Evolutionary conservation across 2,329 filamentous ascomycete species (phyloP), one percentile per base, ranked within the genome.

Genomic region (Aspergillus niger): DNA sequence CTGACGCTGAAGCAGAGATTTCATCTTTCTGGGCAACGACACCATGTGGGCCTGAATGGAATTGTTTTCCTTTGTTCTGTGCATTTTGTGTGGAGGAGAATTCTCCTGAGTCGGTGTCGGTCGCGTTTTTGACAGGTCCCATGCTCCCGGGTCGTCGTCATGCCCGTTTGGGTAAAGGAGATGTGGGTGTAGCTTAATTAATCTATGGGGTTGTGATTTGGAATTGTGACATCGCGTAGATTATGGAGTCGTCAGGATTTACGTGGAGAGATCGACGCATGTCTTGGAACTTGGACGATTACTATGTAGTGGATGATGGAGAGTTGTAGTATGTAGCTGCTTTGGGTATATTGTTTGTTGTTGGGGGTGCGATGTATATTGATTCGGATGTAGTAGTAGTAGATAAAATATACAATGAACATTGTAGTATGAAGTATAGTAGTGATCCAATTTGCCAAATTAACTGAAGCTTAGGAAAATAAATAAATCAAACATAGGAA

Each of bases 111-210:
- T n/a, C 24, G 44, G 24, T 22, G 43, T 47, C 41, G 17, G n/a
- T 22, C 47, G 47, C 47, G 47, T 50, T 50, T 50, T 50, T 50
- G 47, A 50, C 47, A 50, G 47, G 47, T 50, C 47, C 47, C 47
- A 30, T 50, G 47, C 24, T 17, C 15, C 15, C 26, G 44, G 44
- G 44, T 49, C 41, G 20, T 44, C 41, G 41, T 44, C 41, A 44
- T 44, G 41, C 41, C 41, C 41, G 17, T 44, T 44, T 44, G 41
- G 41, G 41, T 44, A 43, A 22, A 22, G 41, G 41, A 11, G 20
- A 36, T 36, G 32, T 36, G 41, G 20, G n/a, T 5, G 20, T 20
- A 44, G 41, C 41, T 44, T 44, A 44, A 44, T 44, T 44, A 44
- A 44, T 44, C 22, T 22, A 24, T 44, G 41, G 41, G 41, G 41